Conservation (phyloP, 768 basidiomycete genomes). For the Lyophyllum atratum region DNA sequence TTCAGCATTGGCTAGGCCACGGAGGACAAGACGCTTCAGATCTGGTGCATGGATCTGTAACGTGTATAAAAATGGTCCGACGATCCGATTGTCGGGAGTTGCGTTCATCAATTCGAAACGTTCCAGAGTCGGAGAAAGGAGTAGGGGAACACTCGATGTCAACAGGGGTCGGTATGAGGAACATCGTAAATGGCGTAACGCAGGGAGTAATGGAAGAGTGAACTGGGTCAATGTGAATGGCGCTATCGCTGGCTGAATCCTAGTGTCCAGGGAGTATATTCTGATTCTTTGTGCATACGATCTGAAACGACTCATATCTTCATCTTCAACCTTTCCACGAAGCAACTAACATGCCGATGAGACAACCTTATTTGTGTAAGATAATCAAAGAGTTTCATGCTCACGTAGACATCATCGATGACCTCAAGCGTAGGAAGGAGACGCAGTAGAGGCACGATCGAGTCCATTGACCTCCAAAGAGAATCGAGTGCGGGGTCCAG, state of each 20-base stretch:
- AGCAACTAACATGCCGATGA: not conserved
- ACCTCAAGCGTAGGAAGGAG: not conserved
- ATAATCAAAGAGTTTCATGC: not conserved
- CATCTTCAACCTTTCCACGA: not conserved
- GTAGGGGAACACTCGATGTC: not conserved
- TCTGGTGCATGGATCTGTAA: not conserved
- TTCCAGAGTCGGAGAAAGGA: not conserved
- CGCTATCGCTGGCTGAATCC: not conserved
- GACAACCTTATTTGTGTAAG: not conserved
- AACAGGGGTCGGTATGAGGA: not conserved
- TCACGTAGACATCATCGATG: not conserved
- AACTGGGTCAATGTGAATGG: not conserved
- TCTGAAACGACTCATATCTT: not conserved
- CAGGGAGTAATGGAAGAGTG: not conserved
- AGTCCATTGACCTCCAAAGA: not conserved
- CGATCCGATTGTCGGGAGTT: not conserved
- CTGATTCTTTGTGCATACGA: not conserved
- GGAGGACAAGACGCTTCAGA: not conserved
- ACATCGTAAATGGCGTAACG: not conserved
- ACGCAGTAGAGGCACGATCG: not conserved
- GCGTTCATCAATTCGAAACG: not conserved
- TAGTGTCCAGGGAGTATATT: not conserved
- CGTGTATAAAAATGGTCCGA: not conserved
- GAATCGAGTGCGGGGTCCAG: not conserved
- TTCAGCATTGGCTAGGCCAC: not conserved